Evolutionary conservation across 495 filamentous ascomycete genomes (phyloP).

Genomic region (Daldinia concentrica): DNA sequence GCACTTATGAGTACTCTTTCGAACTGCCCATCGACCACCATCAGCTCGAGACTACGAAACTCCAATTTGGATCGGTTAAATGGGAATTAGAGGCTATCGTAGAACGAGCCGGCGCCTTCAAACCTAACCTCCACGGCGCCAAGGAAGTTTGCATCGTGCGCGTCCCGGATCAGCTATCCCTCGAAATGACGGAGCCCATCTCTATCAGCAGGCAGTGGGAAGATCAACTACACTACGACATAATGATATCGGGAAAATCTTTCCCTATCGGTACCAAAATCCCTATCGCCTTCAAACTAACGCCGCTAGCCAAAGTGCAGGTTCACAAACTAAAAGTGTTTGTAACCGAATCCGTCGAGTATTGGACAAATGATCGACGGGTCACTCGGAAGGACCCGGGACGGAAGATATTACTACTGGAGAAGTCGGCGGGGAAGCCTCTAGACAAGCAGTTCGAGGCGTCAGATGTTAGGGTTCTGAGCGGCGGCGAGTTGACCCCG

Average conservation of each 20-base stretch:
- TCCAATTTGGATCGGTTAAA: conserved; percentile 86
- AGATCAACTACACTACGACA: conserved; percentile 97
- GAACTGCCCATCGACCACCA: conserved; percentile 94
- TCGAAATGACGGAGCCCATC: conserved; percentile 95
- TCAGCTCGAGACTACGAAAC: conserved; percentile 88
- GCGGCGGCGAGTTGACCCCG: conserved; percentile 75
- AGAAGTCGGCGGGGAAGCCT: conserved; percentile 86
- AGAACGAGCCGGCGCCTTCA: conserved; percentile 91
- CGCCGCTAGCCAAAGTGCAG: conserved; percentile 93
- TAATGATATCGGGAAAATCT: conserved; percentile 98
- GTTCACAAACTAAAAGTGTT: conserved; percentile 96
- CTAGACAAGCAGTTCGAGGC: conserved; percentile 79
- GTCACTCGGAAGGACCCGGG: conserved; percentile 87
- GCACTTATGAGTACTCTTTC: conserved; percentile 93
- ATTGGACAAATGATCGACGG: conserved; percentile 86
- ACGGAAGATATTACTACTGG: conserved; percentile 86
- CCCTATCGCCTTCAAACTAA: conserved; percentile 97
- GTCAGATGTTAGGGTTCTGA: conserved; percentile 79
- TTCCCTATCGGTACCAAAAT: conserved; percentile 93
- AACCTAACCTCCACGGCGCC: conserved; percentile 83
- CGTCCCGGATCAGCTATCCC: conserved; percentile 86
- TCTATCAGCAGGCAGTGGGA: conserved; percentile 98
- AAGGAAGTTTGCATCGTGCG: conserved; percentile 89
- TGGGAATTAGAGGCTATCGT: conserved; percentile 91
- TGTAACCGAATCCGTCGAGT: conserved; percentile 93